phyloP scores from a whole-genome alignment of 163 green algal genomes.

The Scenedesmus sp. region DNA sequence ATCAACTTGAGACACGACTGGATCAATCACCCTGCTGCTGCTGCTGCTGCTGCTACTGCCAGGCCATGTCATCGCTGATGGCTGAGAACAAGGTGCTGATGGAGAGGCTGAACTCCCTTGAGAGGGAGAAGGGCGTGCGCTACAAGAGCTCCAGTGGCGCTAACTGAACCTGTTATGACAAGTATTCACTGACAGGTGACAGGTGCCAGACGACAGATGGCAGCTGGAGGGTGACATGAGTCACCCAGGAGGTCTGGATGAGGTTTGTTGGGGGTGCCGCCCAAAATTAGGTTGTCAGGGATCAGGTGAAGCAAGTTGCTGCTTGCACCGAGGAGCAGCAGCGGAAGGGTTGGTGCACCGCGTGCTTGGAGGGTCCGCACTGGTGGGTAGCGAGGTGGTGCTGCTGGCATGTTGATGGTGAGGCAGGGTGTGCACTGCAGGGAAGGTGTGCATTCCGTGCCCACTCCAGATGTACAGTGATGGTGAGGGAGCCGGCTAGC shows the following conservation, averaged over 20 bases:
- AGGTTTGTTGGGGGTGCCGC: too few relatives aligned
- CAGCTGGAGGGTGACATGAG: not conserved
- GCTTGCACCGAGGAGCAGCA: not conserved
- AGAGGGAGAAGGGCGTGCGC: conserved; percentile 12
- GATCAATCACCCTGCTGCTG: not conserved
- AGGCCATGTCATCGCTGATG: conserved; percentile 29
- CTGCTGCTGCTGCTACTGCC: not conserved
- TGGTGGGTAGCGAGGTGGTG: not conserved
- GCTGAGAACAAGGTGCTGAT: conserved; percentile 39
- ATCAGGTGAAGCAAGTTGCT: not conserved
- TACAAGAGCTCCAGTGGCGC: not conserved
- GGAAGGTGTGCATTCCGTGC: not conserved
- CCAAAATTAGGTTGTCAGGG: not conserved
- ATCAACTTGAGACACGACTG: too few relatives aligned
- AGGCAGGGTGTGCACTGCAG: not conserved
- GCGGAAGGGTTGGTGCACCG: not conserved
- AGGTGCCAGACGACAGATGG: not conserved
- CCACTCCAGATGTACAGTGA: too few relatives aligned
- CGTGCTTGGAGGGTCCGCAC: not conserved
- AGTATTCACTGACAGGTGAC: not conserved
- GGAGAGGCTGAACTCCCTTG: conserved; percentile 22
- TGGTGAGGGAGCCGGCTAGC: not conserved
- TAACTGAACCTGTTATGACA: not conserved
- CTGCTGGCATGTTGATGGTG: not conserved
- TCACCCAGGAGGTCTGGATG: too few relatives aligned